Percentiles rank a stretch among this genome's conserved stretches.
phyloP scores from a whole-genome alignment of 2,329 filamentous ascomycete species.

The Colletotrichum lupini region DNA sequence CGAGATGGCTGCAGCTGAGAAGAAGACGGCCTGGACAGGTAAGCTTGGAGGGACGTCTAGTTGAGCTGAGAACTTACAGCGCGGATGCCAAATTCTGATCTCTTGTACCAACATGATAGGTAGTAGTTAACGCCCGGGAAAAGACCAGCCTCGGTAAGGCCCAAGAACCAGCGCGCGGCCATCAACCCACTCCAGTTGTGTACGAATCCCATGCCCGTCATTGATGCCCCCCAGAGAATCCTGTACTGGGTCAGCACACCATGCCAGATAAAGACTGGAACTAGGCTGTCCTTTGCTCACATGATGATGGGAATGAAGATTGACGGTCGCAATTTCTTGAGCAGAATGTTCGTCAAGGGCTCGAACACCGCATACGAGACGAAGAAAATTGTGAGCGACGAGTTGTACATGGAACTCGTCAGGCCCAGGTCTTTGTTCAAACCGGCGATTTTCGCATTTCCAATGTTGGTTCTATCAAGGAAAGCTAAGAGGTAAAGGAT shows the following conservation, averaged over 20 bases:
- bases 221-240: slow-evolving; percentile 73
- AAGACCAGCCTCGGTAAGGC: slow-evolving; percentile 79
- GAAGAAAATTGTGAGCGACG: slow-evolving; percentile 72
- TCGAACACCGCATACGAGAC: slow-evolving; percentile 75
- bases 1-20: slow-evolving; percentile 82
- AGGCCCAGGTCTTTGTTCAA: slow-evolving; percentile 53
- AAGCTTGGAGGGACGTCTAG: background rate
- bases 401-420: slow-evolving; percentile 68
- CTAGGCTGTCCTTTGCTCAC: slow-evolving; percentile 44
- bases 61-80: slow-evolving; percentile 48
- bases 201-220: slow-evolving; percentile 77
- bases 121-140: slow-evolving; percentile 85
- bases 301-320: slow-evolving; percentile 87
- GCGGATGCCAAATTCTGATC: slow-evolving; percentile 82
- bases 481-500: slow-evolving; percentile 73
- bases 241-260: slow-evolving; percentile 42
- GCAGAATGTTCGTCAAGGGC: slow-evolving; percentile 80
- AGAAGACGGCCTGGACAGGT: slow-evolving; percentile 73
- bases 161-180: slow-evolving; percentile 77
- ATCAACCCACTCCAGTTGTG: slow-evolving; percentile 73
- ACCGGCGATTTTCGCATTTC: slow-evolving; percentile 60
- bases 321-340: slow-evolving; percentile 80
- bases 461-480: slow-evolving; percentile 63
- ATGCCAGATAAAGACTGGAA: background rate
- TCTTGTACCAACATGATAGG: slow-evolving; percentile 85